Base-by-base conservation (phyloP, 176 grass and related monocot genomes). In the Eragrostis curvula region DNA sequence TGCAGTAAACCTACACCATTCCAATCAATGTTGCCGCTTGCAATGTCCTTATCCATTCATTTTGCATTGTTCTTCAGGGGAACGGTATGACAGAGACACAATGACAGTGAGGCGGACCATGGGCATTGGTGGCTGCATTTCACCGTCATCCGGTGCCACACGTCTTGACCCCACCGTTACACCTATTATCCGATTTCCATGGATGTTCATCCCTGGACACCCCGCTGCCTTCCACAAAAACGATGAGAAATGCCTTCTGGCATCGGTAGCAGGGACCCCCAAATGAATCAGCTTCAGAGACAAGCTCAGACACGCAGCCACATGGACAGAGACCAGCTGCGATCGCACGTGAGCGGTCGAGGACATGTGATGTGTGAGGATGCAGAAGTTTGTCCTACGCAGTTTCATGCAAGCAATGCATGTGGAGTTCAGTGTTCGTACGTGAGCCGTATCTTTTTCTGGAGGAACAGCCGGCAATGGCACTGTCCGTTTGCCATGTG, bases 401-500 rank as follows among this genome's bases (percentile, higher is more conserved):
- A 52, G 58, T 23, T 56, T 29, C 28, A 42, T 77, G 71, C 77
- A n/a, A 16, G 68, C 77, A 58, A 6, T 29, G 70, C 79, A 84
- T 88, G 69, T 80, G 81, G 68, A 71, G 23, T 46, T 81, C 39
- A 72, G 58, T 67, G 79, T 73, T 24, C 62, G 43, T 85, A 63
- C 58, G 68, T 80, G 75, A 63, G 16, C 53, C 71, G 25, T n/a
- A 23, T 60, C 43, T n/a, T 75, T 14, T 18, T n/a, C 55, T 53
- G 11, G 52, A 66, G 71, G 48, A 78, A 41, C 66, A 82, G 73
- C 44, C 48, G 73, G 45, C 61, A 69, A 45, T 15, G 88, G 28
- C 79, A 24, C 24, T 60, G 63, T 18, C 65, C 66, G 73, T 46
- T 76, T n/a, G 49, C 79, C 83, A 86, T 90, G 88, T 79, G 87